These are phyloP conservation scores for Xeromyces bisporus DNA, from an alignment of 495 filamentous ascomycete species.

Conservation along the genomic window DNA sequence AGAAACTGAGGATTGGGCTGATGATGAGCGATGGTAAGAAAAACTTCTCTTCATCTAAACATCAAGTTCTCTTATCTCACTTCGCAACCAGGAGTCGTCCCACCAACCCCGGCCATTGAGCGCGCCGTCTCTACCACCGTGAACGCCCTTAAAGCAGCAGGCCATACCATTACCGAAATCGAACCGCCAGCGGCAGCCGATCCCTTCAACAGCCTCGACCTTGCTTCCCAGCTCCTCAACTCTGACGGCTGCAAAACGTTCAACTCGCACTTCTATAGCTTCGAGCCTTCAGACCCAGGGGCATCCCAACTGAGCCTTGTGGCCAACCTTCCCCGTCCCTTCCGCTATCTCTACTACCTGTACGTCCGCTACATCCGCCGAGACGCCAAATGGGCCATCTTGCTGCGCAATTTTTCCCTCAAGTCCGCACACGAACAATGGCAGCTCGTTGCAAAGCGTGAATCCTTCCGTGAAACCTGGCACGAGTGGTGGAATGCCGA, in stretches of 20 bases:
- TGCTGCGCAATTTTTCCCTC: conserved; percentile 53
- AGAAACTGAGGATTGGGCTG: conserved; percentile 56
- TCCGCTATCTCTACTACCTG: conserved; percentile 76
- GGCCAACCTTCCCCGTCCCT: conserved; percentile 51
- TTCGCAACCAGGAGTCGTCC: conserved; percentile 44
- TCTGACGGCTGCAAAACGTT: conserved; percentile 78
- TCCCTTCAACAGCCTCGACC: conserved; percentile 54
- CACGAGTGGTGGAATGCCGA: conserved; percentile 67
- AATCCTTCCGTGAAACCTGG: conserved; percentile 60
- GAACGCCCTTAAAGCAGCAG: conserved; percentile 45
- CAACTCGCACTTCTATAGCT: conserved; percentile 52
- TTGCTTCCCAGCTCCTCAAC: conserved; percentile 77
- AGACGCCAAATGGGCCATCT: conserved; percentile 60
- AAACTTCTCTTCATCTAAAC: background rate
- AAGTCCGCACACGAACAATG: conserved; percentile 63
- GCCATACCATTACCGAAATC: conserved; percentile 65
- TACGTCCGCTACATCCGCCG: conserved; percentile 70
- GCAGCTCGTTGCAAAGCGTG: conserved; percentile 59
- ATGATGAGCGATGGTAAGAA: conserved; percentile 56
- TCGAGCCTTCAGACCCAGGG: conserved; percentile 69
- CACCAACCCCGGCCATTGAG: conserved; percentile 68
- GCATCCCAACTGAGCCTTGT: conserved; percentile 55
- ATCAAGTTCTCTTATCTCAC: no score
- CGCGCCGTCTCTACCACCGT: conserved; percentile 60
- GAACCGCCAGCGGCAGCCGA: conserved; percentile 38